Conservation (phyloP, 306 rosid genomes). For the Prosopis cineraria region DNA sequence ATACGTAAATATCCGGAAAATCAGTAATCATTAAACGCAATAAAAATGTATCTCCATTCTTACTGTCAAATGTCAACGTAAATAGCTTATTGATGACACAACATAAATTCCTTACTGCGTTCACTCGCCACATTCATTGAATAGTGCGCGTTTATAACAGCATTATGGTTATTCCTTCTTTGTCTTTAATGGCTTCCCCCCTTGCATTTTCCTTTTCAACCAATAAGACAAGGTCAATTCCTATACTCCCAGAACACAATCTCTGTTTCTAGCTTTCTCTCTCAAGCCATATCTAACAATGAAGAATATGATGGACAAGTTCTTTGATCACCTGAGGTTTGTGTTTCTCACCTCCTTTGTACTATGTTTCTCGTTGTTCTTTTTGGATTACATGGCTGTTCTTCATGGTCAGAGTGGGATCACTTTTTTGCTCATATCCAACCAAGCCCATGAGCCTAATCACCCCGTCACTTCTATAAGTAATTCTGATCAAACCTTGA, state of each 20-base stretch:
- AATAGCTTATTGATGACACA: neutral
- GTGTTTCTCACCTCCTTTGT: constrained; percentile 37
- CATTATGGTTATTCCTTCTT: neutral
- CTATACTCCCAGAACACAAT: neutral
- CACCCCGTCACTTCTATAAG: neutral
- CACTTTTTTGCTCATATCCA: constrained; percentile 22
- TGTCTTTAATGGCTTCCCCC: constrained; percentile 9
- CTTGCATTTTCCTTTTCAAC: neutral
- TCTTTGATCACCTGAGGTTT: constrained; percentile 46
- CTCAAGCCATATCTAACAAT: constrained; percentile 1
- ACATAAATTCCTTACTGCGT: constrained; percentile 1
- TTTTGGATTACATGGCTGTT: constrained; percentile 37
- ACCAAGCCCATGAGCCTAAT: neutral
- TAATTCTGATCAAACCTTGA: neutral
- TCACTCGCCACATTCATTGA: neutral
- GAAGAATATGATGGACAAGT: constrained; percentile 38
- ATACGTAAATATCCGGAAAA: neutral
- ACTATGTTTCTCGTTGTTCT: constrained; percentile 31
- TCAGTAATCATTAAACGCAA: neutral
- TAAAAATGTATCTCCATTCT: neutral
- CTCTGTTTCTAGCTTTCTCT: neutral
- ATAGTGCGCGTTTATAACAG: neutral
- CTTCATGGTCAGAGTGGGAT: constrained; percentile 18
- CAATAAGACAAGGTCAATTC: neutral
- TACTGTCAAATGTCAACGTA: neutral